These are phyloP conservation scores for Coemansia sp. DNA, from an alignment of 192 early-diverging fungal genomes.

Conservation along the genomic window DNA sequence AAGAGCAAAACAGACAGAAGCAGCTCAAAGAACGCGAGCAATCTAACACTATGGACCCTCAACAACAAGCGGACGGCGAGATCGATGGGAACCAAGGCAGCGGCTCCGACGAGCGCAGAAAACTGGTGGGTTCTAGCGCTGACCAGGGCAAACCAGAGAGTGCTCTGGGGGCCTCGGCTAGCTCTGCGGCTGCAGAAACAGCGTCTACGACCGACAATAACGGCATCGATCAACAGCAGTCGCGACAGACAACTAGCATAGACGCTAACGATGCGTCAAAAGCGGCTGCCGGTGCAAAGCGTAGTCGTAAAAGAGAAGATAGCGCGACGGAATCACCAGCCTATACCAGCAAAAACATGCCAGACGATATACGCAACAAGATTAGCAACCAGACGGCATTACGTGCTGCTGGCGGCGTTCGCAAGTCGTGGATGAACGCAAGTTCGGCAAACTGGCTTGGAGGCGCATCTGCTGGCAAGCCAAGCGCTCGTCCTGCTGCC, in stretches of 20 bases:
- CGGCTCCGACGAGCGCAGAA: constrained; percentile 6
- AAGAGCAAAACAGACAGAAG: constrained; percentile 62
- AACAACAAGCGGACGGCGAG: constrained; percentile 20
- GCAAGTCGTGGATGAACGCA: constrained; percentile 61
- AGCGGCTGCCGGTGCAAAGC: constrained; percentile 26
- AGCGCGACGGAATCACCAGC: constrained; percentile 29
- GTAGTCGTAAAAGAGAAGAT: constrained; percentile 54
- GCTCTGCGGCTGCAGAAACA: not conserved
- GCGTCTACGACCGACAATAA: constrained; percentile 13
- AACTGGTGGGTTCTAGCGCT: not conserved
- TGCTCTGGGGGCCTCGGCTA: constrained; percentile 9
- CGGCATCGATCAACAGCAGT: constrained; percentile 18
- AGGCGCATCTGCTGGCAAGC: constrained; percentile 3
- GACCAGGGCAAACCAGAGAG: not conserved
- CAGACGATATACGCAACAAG: constrained; percentile 55
- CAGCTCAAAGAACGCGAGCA: constrained; percentile 51
- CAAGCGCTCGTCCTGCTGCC: constrained; percentile 3
- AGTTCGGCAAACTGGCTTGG: constrained; percentile 28
- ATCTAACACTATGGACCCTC: constrained; percentile 25
- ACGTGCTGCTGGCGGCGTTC: constrained; percentile 56
- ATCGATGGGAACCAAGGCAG: not conserved
- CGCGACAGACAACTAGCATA: not conserved
- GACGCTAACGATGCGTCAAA: not conserved
- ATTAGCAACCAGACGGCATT: constrained; percentile 64
- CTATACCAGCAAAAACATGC: constrained; percentile 55